These are phyloP conservation scores for Aphanomyces euteiches DNA, from an alignment of 352 stramenopile genomes.

Conservation along the genomic window DNA sequence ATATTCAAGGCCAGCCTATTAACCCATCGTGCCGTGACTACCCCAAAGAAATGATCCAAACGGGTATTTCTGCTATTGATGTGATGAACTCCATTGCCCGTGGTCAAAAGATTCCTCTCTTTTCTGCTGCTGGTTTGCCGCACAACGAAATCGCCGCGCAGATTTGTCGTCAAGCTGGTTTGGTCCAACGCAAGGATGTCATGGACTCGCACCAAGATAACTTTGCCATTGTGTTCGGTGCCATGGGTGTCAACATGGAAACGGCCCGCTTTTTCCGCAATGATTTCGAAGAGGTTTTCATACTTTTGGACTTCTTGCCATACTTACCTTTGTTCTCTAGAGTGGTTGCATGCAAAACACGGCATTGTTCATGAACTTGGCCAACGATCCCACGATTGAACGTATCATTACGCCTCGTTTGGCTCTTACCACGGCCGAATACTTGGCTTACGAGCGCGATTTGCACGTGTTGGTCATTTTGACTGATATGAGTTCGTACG, in stretches of 20 bases:
- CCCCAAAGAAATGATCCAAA: slow-evolving; percentile 99
- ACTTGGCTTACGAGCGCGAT: slow-evolving; percentile 98
- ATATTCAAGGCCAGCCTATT: slow-evolving; percentile 99
- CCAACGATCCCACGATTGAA: slow-evolving; percentile 99
- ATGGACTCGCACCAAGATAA: slow-evolving; percentile 99
- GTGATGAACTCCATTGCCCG: slow-evolving; percentile 99
- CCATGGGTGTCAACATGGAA: slow-evolving; percentile 99
- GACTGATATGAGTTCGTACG: slow-evolving; percentile 99
- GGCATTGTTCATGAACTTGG: slow-evolving; percentile 98
- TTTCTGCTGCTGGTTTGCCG: slow-evolving; percentile 97
- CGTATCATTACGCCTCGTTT: slow-evolving; percentile 99
- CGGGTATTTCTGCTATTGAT: slow-evolving; percentile 99
- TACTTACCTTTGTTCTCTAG: slow-evolving; percentile 32
- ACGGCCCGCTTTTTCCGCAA: slow-evolving; percentile 95
- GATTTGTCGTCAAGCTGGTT: slow-evolving; percentile 97
- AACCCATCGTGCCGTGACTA: slow-evolving; percentile 99
- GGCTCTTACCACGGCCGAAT: slow-evolving; percentile 98
- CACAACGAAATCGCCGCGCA: slow-evolving; percentile 99
- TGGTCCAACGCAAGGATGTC: slow-evolving; percentile 98
- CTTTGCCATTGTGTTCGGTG: slow-evolving; percentile 99
- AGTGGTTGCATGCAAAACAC: slow-evolving; percentile 98
- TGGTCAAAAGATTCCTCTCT: slow-evolving; percentile 99
- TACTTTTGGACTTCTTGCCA: neutral
- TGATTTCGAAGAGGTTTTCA: slow-evolving; percentile 90
- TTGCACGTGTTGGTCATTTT: slow-evolving; percentile 99